phyloP scores from a whole-genome alignment of 352 stramenopile species.

The Globisporangium uncinulatum region DNA sequence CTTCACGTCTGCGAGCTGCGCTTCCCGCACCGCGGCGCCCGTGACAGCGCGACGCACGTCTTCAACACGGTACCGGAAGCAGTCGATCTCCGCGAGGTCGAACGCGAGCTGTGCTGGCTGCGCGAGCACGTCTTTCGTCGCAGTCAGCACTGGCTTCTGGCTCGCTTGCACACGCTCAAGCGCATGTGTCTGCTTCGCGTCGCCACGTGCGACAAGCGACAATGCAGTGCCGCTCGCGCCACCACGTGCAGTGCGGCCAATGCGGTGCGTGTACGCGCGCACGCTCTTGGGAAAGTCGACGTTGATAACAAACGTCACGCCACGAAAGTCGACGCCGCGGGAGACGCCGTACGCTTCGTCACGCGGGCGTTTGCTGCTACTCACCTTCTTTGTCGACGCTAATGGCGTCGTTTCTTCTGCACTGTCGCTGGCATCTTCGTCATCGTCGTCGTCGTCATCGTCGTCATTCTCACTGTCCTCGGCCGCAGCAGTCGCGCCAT shows the following conservation, averaged over 20 bases:
- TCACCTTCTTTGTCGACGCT: conserved; percentile 21
- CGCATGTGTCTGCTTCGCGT: conserved; percentile 73
- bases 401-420: too few species aligned
- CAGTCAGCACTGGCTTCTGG: conserved; percentile 82
- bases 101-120: conserved; percentile 97
- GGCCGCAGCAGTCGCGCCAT: conserved; percentile 34
- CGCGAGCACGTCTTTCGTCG: conserved; percentile 77
- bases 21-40: conserved; percentile 91
- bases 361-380: conserved; percentile 47
- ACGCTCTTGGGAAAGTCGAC: conserved; percentile 96
- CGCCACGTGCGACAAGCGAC: conserved; percentile 88
- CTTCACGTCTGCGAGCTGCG: conserved; percentile 94
- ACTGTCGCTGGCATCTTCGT: conserved; percentile 25
- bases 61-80: conserved; percentile 97
- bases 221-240: conserved; percentile 95
- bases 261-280: conserved; percentile 96
- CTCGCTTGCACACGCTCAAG: conserved; percentile 90
- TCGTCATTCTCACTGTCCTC: conserved; percentile 32
- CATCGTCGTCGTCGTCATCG: conserved; percentile 35
- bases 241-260: conserved; percentile 96
- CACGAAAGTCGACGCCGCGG: conserved; percentile 97
- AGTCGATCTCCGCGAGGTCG: conserved; percentile 97
- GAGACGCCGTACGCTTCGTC: conserved; percentile 95
- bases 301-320: conserved; percentile 99
- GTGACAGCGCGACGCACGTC: conserved; percentile 95